These are phyloP conservation scores for Pseudogymnoascus sp. DNA, from an alignment of 2,329 filamentous ascomycete species.

Conservation along the genomic window DNA sequence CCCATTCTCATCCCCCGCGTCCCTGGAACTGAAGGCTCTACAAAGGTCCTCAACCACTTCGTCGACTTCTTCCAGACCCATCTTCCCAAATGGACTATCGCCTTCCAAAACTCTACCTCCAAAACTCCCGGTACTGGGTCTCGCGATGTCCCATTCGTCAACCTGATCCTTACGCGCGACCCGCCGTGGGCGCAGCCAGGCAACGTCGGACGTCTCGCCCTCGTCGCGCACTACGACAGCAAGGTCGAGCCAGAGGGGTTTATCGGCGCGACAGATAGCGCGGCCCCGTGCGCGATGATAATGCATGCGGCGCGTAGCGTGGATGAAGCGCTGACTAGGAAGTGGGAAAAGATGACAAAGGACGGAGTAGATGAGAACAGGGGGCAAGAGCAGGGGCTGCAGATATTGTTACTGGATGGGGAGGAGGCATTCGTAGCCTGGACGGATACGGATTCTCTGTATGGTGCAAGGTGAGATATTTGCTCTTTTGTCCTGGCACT, in stretches of 20 bases:
- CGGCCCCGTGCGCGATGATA: conserved; percentile 88
- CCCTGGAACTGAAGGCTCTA: conserved; percentile 72
- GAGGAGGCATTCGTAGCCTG: conserved; percentile 85
- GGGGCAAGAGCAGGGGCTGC: conserved; percentile 53
- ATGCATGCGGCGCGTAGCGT: conserved; percentile 78
- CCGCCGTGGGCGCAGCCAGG: conserved; percentile 72
- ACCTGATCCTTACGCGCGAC: conserved; percentile 79
- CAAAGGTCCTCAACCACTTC: conserved; percentile 70
- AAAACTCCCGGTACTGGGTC: conserved; percentile 69
- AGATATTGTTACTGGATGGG: conserved; percentile 84
- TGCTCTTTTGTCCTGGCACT: not conserved
- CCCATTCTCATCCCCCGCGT: conserved; percentile 86
- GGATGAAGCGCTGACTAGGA: conserved; percentile 69
- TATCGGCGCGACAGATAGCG: conserved; percentile 88
- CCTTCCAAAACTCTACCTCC: conserved; percentile 84
- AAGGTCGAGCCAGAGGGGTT: conserved; percentile 75
- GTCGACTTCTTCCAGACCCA: conserved; percentile 67
- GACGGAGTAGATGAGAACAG: conserved; percentile 39
- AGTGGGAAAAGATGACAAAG: conserved; percentile 68
- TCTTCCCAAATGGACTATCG: conserved; percentile 71
- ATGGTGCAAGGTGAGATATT: conserved; percentile 65
- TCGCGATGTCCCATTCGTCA: conserved; percentile 70
- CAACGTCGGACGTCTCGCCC: conserved; percentile 70
- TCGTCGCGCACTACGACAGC: conserved; percentile 92
- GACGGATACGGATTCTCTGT: conserved; percentile 76